Percentiles rank a stretch among this genome's conserved stretches.
These are phyloP conservation scores for Chalara sp. DNA, from an alignment of 2,329 filamentous ascomycete genomes.

Conservation along the genomic window DNA sequence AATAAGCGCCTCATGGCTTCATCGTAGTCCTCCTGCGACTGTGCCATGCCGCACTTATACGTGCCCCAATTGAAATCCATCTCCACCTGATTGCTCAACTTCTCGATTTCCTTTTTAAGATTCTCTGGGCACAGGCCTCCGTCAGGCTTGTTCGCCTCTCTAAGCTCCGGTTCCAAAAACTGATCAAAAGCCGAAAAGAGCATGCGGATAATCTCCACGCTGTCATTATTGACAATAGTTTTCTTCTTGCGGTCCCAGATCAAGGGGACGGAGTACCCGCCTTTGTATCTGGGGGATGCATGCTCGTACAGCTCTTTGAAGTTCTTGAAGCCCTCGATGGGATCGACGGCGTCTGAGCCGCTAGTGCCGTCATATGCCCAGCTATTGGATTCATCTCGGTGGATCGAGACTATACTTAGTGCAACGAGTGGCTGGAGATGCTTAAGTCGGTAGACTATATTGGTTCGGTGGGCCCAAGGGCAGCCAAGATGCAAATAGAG, in stretches of 20 bases:
- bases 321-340: conserved; percentile 42
- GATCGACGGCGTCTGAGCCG: conserved; percentile 5
- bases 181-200: conserved; percentile 50
- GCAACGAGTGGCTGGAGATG: conserved; percentile 53
- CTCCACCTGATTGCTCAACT: conserved; percentile 72
- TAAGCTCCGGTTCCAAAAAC: conserved; percentile 7
- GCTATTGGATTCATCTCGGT: conserved; percentile 42
- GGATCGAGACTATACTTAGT: too few species aligned
- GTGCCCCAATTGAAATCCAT: conserved; percentile 61
- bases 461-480: conserved; percentile 57
- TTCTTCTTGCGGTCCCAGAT: conserved; percentile 55
- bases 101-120: conserved; percentile 8
- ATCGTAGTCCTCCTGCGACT: conserved; percentile 74
- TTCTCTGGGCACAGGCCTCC: conserved; percentile 4
- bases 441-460: conserved; percentile 84
- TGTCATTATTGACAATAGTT: conserved; percentile 73
- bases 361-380: conserved; percentile 5
- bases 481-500: conserved; percentile 5
- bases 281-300: conserved; percentile 54
- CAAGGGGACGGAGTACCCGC: conserved; percentile 60
- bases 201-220: conserved; percentile 75
- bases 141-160: conserved; percentile 3
- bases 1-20: conserved; percentile 65
- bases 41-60: conserved; percentile 75
- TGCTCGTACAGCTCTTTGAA: conserved; percentile 59